Evolutionary conservation across 257 asterid genomes (phyloP).

Genomic region (Misopates orontium): DNA sequence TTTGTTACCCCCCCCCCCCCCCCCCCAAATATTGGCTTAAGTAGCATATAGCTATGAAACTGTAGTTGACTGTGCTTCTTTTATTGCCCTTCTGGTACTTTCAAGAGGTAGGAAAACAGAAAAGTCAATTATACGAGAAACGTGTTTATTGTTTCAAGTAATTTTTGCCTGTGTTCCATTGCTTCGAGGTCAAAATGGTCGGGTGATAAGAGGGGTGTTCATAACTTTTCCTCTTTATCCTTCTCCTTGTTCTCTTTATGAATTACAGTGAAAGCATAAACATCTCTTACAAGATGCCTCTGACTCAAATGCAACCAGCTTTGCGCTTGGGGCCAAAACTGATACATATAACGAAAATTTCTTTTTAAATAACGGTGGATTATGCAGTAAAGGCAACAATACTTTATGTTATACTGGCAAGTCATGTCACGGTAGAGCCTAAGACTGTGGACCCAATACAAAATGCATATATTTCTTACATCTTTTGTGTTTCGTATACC

Average conservation of each 20-base stretch:
- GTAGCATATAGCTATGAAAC: constrained; percentile 2
- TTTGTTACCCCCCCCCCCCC: constrained; percentile 35
- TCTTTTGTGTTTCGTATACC: neutral
- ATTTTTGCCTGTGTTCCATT: neutral
- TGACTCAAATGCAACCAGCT: neutral
- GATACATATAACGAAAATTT: neutral
- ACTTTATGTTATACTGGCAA: neutral
- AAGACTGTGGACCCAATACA: neutral
- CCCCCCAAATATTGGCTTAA: constrained; percentile 13
- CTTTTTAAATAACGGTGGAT: no score
- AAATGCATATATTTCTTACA: neutral
- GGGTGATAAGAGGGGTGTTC: neutral
- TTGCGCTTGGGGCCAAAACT: neutral
- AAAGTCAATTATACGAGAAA: constrained; percentile 19
- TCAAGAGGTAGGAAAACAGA: constrained; percentile 8
- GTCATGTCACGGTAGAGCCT: neutral
- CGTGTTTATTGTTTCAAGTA: neutral
- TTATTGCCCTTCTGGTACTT: constrained; percentile 5
- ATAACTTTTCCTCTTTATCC: neutral
- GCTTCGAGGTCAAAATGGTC: neutral
- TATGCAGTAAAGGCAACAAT: neutral
- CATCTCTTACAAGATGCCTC: constrained; percentile 5
- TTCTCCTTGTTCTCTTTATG: neutral
- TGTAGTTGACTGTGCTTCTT: constrained; percentile 14
- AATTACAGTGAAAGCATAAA: neutral